Base-by-base conservation (phyloP, 129 eudicot species). In the Smallanthus sonchifolius region DNA sequence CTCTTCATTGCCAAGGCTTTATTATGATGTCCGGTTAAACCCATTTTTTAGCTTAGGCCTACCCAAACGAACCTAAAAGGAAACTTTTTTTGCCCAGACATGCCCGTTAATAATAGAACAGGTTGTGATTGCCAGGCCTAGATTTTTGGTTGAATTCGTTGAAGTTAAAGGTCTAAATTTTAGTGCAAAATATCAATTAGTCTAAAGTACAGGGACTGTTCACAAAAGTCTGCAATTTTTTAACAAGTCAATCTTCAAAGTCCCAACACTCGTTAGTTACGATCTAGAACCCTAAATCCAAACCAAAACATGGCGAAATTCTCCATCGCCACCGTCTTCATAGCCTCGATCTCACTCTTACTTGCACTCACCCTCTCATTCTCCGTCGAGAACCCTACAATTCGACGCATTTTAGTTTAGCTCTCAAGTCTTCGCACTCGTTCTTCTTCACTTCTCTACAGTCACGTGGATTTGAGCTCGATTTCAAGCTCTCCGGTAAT, bases 361-460 rank as follows among this genome's bases (percentile, higher is more conserved):
- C 45, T 90, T 4, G 52, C 74, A 10, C 75, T 80, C 66, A 59
- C 84, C n/a, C 66, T 67, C 78, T 81, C 98, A 6, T 92, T 92
- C 79, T 80, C 92, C 7, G 71, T 84, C 36, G 95, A 89, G 8
- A 82, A 76, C 37, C 98, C 98, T 55, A 84, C 86, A 15, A 87
- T 83, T 84, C 96, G 96, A 35, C 92, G 83, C 76, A 84, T 92
- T 74, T 81, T 92, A 43, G 95, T 92, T 6, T 84, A 19, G 85
- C 96, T 48, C 74, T 90, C 65, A 86, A 80, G 66, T 89, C 98
- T 3, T 92, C 98, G 10, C 96, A 92, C 80, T 89, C 98, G 35
- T 75, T 86, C 78, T 92, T 80, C 92, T 92, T 92, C 86, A 80
- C 44, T 56, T 80, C 98, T 32, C 91, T 92, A 48, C 75, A 82